A percentile compares a stretch with the other conserved stretches of the same genome.
These are phyloP conservation scores for Phytopythium delawarense DNA, from an alignment of 352 stramenopile genomes.

Conservation along the genomic window DNA sequence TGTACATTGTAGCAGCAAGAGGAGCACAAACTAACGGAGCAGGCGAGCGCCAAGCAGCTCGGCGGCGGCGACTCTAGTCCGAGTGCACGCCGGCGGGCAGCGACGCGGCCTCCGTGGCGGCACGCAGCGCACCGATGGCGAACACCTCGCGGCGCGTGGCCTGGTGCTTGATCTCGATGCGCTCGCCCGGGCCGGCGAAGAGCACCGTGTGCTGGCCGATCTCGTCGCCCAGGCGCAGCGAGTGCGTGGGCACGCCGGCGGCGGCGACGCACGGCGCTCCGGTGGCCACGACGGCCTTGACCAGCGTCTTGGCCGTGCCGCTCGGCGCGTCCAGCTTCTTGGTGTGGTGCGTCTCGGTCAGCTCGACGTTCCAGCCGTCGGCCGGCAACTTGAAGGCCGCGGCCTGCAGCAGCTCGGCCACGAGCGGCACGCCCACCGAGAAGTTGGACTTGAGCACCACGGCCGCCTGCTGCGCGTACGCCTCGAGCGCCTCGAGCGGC, in stretches of 20 bases:
- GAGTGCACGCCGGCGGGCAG: conserved; percentile 57
- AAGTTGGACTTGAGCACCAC: conserved; percentile 84
- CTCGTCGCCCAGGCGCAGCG: conserved; percentile 74
- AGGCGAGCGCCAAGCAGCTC: not conserved
- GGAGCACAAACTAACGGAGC: not conserved
- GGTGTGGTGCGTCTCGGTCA: conserved; percentile 83
- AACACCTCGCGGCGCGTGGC: conserved; percentile 79
- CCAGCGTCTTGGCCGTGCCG: conserved; percentile 75
- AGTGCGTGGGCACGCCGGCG: conserved; percentile 50
- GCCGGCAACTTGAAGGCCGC: conserved; percentile 71
- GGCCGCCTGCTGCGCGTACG: conserved; percentile 52
- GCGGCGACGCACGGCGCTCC: conserved; percentile 50
- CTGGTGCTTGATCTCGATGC: conserved; percentile 84
- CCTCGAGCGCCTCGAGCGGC: conserved; percentile 48
- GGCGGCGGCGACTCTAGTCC: conserved; percentile 25
- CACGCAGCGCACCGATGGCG: conserved; percentile 67
- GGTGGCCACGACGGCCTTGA: conserved; percentile 57
- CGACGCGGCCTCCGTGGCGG: conserved; percentile 47
- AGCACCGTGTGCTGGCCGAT: conserved; percentile 81
- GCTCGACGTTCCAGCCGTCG: conserved; percentile 76
- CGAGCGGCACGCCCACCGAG: conserved; percentile 75
- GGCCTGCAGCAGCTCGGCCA: conserved; percentile 65
- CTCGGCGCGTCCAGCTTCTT: conserved; percentile 84
- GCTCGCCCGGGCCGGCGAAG: conserved; percentile 72
- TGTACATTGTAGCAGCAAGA: not conserved